Evolutionary conservation across 257 asterid genomes (phyloP), one percentile per base, ranked within the genome.

Genomic region (Primulina huaijiensis): DNA sequence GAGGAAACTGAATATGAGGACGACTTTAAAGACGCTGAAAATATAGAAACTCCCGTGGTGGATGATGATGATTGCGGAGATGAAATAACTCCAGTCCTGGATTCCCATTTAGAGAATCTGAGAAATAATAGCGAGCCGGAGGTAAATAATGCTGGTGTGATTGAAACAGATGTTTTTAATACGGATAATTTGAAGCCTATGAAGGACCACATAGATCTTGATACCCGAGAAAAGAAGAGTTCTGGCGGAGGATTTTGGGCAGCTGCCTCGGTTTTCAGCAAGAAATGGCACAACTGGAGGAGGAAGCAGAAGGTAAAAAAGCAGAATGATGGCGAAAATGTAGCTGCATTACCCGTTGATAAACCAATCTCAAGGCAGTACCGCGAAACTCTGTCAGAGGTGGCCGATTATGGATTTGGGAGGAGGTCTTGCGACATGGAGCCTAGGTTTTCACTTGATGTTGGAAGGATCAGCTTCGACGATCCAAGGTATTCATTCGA

Each of bases 271-370:
- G 95, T 89, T 69, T 89, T 91, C 65, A 87, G 96, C 82, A 89
- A 89, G 87, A 92, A 88, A 84, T 92, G 96, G 98, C 85, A 85
- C 12, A 84, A 85, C 3, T 92, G 96, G 98, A 87, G 96, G 83
- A 79, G 82, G 30, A 89, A 89, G 71, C 98, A 92, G 82, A 92
- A 92, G 83, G 79, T 71, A 2, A 86, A 89, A 80, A 92, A 86
- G 78, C 83, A 79, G 14, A 70, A 65, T 58, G 70, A 72, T 71
- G 90, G 88, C 7, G 87, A 73, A 31, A 83, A 72, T 64, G 65
- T 82, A 3, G 74, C 91, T 5, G 72, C 95, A 66, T 76, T 91
- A 83, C 90, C 96, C 1, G 85, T 84, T 35, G 89, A 88, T 74
- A 89, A 88, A 76, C 95, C 90, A 0, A 82, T 86, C 76, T 79